Base-by-base conservation (phyloP, 2,329 filamentous ascomycete genomes). In the Aschersonia sp. region DNA sequence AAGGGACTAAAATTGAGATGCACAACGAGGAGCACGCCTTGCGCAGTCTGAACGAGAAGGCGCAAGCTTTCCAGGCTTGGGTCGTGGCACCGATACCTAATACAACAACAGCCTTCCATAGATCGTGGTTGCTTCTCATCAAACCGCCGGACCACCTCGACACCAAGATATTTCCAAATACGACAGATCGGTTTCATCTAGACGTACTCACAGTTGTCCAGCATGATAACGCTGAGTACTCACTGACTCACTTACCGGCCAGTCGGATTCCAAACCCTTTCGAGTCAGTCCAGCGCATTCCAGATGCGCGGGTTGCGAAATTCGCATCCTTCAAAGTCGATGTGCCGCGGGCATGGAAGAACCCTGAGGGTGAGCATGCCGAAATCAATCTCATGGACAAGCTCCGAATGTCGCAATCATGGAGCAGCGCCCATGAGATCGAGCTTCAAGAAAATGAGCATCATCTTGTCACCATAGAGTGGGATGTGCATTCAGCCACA, bases 381-480 rank as follows among this genome's bases (percentile, higher is more conserved):
- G 55, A 63, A 8, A 22, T 62, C 58, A 45, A 85, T 69, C 60
- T 84, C 70, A 65, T 83, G 79, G 48, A 75, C 63, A 69, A 79
- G 72, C 64, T 84, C 77, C 68, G 81, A 72, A 59, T 80, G 73
- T 42, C 40, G 11, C 9, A 42, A 39, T 12, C 35, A 12, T 12
- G 8, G 35, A 12, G 12, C 7, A 22, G 7, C 5, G 14, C 4
- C 10, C 9, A 14, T n/a, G 9, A 42, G 5, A 46, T 61, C 1
- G 43, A n/a, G 0, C 6, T 61, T 1, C 51, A 53, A 6, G 35
- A 55, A 1, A 4, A 45, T 0, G 54, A 50, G 1, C 42, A 43
- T 1, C 58, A 60, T 11, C 46, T 52, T 0, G 52, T 65, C 5
- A 54, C 44, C 2, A 61, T 65, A 4, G 46, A 49, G 0, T 63